Base-by-base conservation (phyloP, 202 grass and related monocot genomes). In the Carex arenaria region DNA sequence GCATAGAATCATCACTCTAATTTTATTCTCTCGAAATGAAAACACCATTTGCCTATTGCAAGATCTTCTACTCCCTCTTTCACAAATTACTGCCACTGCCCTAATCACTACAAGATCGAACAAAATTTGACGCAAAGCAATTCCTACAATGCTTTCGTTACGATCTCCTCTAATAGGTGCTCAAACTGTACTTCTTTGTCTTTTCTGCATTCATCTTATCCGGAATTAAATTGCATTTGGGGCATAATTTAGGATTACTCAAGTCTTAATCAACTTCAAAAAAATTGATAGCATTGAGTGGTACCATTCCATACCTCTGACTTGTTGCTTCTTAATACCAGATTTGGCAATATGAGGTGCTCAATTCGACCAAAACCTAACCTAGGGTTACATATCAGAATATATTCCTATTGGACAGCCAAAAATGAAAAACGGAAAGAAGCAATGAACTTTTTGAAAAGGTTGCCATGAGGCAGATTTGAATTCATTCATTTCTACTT, bases 401-500 rank as follows among this genome's bases (percentile, higher is more conserved):
- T 80, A 63, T 51, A 80, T 80, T 80, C 78, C 40, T 65, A 31
- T 65, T 65, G 2, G 45, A 77, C 61, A 64, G 3, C n/a, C 10
- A 45, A 65, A 80, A 80, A 49, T 64, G 57, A 80, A 80, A 23
- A 80, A 64, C 2, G 34, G 78, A 64, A 64, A 80, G 34, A 40
- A 28, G 4, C 9, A 20, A 36, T 63, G 13, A 22, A 49, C 78
- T 80, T 80, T 80, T 65, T 17, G 13, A 51, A 80, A 80, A 80
- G 61, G 78, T 80, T 63, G 78, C 78, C 59, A 65, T 15, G 59
- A 80, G 78, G 13, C 78, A 80, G 59, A 64, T 80, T 47, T 64
- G 78, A 31, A 80, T 64, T 80, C 11, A 59, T 80, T 80, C 78
- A 18, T 80, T 80, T 63, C 10, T 80, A 80, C 40, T 15, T 64